phyloP scores from a whole-genome alignment of 257 asterid species.

The Solanum chaucha region DNA sequence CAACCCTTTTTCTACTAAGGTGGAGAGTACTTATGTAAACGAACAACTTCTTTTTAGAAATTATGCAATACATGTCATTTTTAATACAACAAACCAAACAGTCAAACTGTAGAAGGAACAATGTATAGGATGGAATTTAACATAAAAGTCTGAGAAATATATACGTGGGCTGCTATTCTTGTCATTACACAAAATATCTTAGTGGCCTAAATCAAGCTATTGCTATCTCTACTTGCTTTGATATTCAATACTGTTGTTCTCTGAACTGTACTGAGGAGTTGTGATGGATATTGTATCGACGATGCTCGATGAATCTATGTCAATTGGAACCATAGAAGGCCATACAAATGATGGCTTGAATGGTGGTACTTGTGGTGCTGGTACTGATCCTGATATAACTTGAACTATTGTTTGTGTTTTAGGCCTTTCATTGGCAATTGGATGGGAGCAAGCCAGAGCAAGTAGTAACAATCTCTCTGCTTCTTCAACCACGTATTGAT shows the following conservation, averaged over 20 bases:
- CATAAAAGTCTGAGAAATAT: background rate
- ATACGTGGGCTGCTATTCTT: background rate
- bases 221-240: slow-evolving; percentile 31
- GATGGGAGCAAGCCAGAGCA: slow-evolving; percentile 43
- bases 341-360: slow-evolving; percentile 35
- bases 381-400: slow-evolving; percentile 15
- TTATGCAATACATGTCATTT: background rate
- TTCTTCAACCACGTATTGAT: slow-evolving; percentile 20
- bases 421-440: slow-evolving; percentile 26
- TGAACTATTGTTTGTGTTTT: slow-evolving; percentile 18
- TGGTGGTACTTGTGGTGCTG: slow-evolving; percentile 23
- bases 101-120: background rate
- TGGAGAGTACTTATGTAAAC: background rate
- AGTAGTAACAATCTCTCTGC: slow-evolving; percentile 24
- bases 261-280: slow-evolving; percentile 33
- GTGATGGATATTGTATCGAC: slow-evolving; percentile 14
- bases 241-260: slow-evolving; percentile 39
- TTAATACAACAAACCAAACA: background rate
- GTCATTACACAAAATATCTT: background rate
- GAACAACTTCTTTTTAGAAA: background rate
- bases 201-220: background rate
- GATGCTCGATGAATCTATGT: slow-evolving; percentile 7
- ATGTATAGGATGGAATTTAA: background rate
- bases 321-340: slow-evolving; percentile 17
- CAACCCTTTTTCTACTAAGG: background rate